Evolutionary conservation across 768 basidiomycete genomes (phyloP), one percentile per base, ranked within the genome.

Genomic region (Tulasnella sp.): DNA sequence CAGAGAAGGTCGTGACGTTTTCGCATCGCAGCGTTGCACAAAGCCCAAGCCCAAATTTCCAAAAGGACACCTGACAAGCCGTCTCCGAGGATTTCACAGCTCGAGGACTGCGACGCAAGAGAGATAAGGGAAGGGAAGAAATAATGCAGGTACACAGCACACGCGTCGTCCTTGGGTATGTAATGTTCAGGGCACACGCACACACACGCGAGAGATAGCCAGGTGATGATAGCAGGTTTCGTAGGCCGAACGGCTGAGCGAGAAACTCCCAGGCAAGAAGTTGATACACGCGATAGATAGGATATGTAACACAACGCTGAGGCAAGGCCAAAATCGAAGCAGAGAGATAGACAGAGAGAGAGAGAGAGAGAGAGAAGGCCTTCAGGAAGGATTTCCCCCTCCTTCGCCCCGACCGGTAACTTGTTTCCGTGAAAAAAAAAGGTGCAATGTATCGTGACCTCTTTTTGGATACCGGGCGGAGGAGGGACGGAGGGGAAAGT

Each of bases 71-170:
- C 3, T 67, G 61, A 67, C 61, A 67, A 67, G 61, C 10, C 26
- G 10, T 67, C 26, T 67, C 61, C 61, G 61, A 67, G 61, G 61
- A 67, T 67, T 32, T 67, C 61, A 29, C 61, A 67, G 61, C 61
- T 67, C 61, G 61, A 67, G 61, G 61, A 35, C 51, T 23, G 23
- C 29, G 29, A 35, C 29, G 29, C 29, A 26, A 67, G 29, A 67
- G 61, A 26, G 61, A 67, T 67, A 67, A 67, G 61, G 32, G 35
- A 35, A 35, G 35, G 35, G 5, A 35, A 5, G 5, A 35, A 35
- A 35, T 35, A 35, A 35, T 35, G 35, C 35, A 35, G 35, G 32
- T 6, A 61, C n/a, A 35, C 6, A 26, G 11, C 7, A 67, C 61
- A 35, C 32, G 61, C 61, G 26, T 16, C 61, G 16, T 5, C 11